Evolutionary conservation across 345 rosid species (phyloP).

Genomic region (Citrus cavaleriei): DNA sequence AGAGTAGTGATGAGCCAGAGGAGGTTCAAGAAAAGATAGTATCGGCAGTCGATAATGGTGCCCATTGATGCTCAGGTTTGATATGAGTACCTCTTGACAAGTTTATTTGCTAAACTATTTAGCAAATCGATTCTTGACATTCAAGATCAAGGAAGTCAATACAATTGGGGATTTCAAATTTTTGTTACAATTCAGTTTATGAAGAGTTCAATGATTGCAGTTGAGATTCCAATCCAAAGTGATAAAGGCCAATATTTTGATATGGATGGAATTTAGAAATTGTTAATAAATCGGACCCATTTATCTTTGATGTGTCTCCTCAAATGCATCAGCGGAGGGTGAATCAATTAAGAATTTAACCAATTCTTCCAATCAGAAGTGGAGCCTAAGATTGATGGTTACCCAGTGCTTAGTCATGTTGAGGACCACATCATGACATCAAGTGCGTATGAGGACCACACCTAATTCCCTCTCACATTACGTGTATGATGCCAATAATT

Average conservation of each 20-base stretch:
- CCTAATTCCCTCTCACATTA: not conserved
- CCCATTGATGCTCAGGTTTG: not conserved
- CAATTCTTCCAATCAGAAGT: not conserved
- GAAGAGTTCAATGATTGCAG: not conserved
- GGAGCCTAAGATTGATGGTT: not conserved
- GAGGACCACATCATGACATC: not conserved
- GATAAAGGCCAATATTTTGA: not conserved
- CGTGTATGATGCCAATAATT: not conserved
- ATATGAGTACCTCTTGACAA: not conserved
- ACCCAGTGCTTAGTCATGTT: not conserved
- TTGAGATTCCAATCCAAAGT: not conserved
- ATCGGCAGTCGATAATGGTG: not conserved
- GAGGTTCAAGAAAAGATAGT: not conserved
- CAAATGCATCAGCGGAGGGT: not conserved
- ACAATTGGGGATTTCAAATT: not conserved
- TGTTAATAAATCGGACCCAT: not conserved
- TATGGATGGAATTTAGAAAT: not conserved
- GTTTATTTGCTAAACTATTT: too few species aligned
- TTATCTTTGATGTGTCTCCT: not conserved
- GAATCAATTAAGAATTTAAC: too few species aligned
- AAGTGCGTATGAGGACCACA: not conserved
- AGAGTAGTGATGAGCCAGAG: slow-evolving; percentile 3
- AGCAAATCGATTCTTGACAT: too few species aligned
- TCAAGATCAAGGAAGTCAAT: not conserved
- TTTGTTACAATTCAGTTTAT: not conserved